These are phyloP conservation scores for Colletotrichum kahawae DNA, from an alignment of 2,329 filamentous ascomycete genomes.

Conservation along the genomic window DNA sequence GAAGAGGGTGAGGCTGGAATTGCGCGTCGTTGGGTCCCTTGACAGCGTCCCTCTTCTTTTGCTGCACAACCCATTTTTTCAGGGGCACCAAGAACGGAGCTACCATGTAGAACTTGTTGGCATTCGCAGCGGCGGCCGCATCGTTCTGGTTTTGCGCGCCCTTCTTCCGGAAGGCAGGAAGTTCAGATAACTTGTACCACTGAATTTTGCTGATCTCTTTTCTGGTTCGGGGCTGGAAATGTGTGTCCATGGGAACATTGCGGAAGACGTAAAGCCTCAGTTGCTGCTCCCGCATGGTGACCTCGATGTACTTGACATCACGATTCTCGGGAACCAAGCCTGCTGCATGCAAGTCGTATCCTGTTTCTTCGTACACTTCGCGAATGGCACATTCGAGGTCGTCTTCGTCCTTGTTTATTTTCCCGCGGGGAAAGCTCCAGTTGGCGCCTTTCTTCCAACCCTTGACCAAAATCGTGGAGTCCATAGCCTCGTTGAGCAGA, in stretches of 20 bases:
- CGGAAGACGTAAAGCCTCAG: conserved; percentile 92
- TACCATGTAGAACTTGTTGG: conserved; percentile 97
- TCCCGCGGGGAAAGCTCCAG: conserved; percentile 96
- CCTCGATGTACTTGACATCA: conserved; percentile 82
- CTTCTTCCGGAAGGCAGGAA: conserved; percentile 82
- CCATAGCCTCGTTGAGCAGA: conserved; percentile 92
- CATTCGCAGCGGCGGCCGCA: conserved; percentile 59
- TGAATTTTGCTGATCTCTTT: conserved; percentile 98
- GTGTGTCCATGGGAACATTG: conserved; percentile 82
- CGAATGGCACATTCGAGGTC: conserved; percentile 93
- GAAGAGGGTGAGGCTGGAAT: conserved; percentile 46
- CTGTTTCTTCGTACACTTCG: conserved; percentile 96
- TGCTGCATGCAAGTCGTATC: conserved; percentile 78
- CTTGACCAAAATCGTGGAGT: conserved; percentile 90
- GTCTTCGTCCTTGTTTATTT: conserved; percentile 97
- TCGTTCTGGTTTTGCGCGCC: conserved; percentile 61
- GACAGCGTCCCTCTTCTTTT: conserved; percentile 74
- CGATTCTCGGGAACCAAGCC: conserved; percentile 73
- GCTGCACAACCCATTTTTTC: conserved; percentile 88
- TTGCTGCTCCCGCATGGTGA: conserved; percentile 91
- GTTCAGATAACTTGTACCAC: conserved; percentile 90
- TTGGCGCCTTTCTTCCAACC: conserved; percentile 97
- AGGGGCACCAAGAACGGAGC: conserved; percentile 86
- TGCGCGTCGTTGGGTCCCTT: conserved; percentile 46
- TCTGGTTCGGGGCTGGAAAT: conserved; percentile 87